Evolutionary conservation across 2,329 filamentous ascomycete species (phyloP), one percentile per base, ranked within the genome.

Genomic region (Aureobasidium lini): DNA sequence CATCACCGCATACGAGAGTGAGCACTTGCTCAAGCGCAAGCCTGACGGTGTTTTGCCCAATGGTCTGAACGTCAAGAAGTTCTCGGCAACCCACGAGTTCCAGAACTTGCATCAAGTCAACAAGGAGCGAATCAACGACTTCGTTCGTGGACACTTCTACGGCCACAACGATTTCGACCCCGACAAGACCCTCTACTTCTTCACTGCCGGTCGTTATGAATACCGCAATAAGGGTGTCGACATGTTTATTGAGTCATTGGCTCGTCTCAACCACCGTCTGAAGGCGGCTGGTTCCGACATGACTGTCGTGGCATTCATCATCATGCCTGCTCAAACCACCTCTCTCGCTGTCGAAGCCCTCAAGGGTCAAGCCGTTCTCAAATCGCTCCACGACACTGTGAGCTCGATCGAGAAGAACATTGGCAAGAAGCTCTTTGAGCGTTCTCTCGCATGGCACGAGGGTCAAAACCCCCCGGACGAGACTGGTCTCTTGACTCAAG

Each of bases 171-270:
- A 99, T 71, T 97, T 97, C 66, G 90, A 96, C 63, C 86, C 91
- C 13, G 92, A 97, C 62, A 96, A 97, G 75, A 99, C 94, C 0
- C 83, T 99, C 37, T 99, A 96, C 76, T 88, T 97, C 76, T 99
- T 99, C 79, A 99, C 92, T 3, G 89, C 94, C 6, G 94, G 94
- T 62, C 88, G 94, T 63, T 99, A 99, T 70, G 94, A 99, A 75
- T 99, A 93, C 81, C 82, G 94, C 64, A 99, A 99, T 72, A 99
- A 99, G 77, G 94, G 94, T 70, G 93, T 96, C 9, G 94, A 99
- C 75, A 97, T 99, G 94, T 99, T 97, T 75, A 95, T 99, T 66
- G 94, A 99, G 76, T 94, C 92, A 3, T 79, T 99, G 63, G 94
- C 94, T 31, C 89, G 94, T 44, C 78, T 99, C 68, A 99, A 99